phyloP scores from a whole-genome alignment of 352 stramenopile genomes.

The Globisporangium yorkense region DNA sequence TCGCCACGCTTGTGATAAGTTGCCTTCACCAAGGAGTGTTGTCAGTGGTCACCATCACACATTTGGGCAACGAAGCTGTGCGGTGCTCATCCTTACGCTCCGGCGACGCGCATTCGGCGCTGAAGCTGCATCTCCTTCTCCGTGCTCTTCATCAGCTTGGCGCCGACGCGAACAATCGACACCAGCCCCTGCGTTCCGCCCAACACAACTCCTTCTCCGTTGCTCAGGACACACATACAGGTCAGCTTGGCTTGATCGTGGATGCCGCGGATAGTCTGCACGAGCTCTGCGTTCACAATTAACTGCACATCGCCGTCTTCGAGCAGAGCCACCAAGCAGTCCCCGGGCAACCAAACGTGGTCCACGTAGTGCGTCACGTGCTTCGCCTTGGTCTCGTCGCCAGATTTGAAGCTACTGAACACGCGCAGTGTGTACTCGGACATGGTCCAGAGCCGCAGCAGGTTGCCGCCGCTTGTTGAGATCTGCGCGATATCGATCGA shows the following conservation, averaged over 20 bases:
- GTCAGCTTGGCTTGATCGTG: conserved; percentile 35
- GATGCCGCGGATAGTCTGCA: conserved; percentile 60
- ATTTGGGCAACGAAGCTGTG: background rate
- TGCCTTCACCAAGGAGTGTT: conserved; percentile 20
- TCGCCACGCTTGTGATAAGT: conserved; percentile 33
- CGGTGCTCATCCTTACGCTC: conserved; percentile 24
- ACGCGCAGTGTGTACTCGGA: conserved; percentile 63
- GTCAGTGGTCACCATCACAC: background rate
- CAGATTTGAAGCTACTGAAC: conserved; percentile 73
- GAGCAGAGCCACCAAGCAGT: conserved; percentile 59
- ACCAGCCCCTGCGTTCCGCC: conserved; percentile 48
- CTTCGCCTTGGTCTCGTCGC: conserved; percentile 50
- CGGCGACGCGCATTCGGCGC: conserved; percentile 44
- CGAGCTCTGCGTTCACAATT: conserved; percentile 63
- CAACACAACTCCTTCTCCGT: conserved; percentile 50
- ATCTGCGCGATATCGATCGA: conserved; percentile 72
- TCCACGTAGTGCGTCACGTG: conserved; percentile 51
- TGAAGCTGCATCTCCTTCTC: conserved; percentile 73
- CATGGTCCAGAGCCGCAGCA: conserved; percentile 75
- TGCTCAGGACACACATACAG: conserved; percentile 37
- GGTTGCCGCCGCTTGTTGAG: conserved; percentile 57
- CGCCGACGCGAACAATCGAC: conserved; percentile 48
- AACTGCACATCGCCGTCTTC: conserved; percentile 72
- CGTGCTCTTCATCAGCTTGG: conserved; percentile 43
- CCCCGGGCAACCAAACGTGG: conserved; percentile 63